Conservation (phyloP, 192 early-diverging fungal species). For the Coemansia sp. region DNA sequence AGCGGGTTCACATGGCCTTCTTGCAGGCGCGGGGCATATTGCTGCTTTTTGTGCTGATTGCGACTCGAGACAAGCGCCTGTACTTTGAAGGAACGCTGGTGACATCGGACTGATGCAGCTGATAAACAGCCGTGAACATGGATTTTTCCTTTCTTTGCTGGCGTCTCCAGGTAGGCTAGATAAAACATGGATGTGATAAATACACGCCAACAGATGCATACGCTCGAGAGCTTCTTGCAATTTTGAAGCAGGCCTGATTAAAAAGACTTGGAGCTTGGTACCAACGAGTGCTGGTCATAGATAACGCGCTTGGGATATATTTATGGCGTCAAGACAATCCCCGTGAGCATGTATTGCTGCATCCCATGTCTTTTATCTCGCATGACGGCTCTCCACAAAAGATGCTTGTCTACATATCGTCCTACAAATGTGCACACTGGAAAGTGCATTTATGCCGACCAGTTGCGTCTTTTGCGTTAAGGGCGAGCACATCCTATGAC, state of each 20-base stretch:
- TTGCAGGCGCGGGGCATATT: not conserved
- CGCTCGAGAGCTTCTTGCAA: not conserved
- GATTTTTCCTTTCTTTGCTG: not conserved
- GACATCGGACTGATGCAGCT: not conserved
- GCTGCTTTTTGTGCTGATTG: not conserved
- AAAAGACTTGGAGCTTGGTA: constrained; percentile 1
- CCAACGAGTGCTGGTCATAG: not conserved
- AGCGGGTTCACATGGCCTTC: not conserved
- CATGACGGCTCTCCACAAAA: not conserved
- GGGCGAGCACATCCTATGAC: not conserved
- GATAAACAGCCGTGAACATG: not conserved
- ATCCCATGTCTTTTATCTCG: not conserved
- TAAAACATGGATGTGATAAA: constrained; percentile 5
- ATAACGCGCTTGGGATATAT: not conserved
- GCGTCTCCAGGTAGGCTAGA: not conserved
- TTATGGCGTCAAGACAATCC: not conserved
- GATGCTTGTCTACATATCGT: not conserved
- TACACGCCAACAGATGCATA: not conserved
- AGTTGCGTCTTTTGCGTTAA: not conserved
- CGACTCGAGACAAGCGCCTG: not conserved
- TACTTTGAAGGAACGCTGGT: not conserved
- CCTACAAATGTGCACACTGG: not conserved
- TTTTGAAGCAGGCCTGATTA: not conserved
- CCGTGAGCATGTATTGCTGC: not conserved
- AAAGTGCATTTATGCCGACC: not conserved